A percentile compares a stretch with the other conserved stretches of the same genome.
Evolutionary conservation across 805 yeast species (phyloP).

Genomic region (Hanseniaspora lindneri): DNA sequence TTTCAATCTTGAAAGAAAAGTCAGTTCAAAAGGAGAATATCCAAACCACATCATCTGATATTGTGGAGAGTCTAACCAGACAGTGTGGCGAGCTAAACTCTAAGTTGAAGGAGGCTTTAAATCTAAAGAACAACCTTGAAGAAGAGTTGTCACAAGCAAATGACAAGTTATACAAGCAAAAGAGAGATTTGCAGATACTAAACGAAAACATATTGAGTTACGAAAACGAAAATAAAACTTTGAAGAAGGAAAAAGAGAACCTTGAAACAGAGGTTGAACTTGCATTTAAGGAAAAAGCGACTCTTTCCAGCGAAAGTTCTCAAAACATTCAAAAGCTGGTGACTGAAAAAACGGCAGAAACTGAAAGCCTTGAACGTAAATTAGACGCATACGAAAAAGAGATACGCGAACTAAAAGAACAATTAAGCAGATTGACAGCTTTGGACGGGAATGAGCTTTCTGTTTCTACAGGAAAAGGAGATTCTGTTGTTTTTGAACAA

Average conservation of each 20-base stretch:
- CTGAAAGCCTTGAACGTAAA: background rate
- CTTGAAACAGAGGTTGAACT: background rate
- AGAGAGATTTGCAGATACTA: constrained; percentile 57
- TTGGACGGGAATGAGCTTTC: background rate
- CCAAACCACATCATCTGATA: constrained; percentile 33
- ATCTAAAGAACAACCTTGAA: constrained; percentile 52
- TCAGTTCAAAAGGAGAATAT: constrained; percentile 30
- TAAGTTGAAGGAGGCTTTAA: constrained; percentile 53
- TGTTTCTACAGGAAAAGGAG: background rate
- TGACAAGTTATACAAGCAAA: constrained; percentile 62
- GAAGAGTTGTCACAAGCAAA: constrained; percentile 75
- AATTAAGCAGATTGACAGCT: constrained; percentile 26
- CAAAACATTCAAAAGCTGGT: background rate
- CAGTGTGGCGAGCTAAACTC: constrained; percentile 62
- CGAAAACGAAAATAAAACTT: constrained; percentile 22
- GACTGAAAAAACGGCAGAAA: background rate
- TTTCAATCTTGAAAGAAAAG: constrained; percentile 31
- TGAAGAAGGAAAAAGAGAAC: background rate
- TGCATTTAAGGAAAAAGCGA: background rate
- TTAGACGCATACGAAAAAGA: background rate
- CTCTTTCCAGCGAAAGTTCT: background rate
- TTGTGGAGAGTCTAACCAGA: constrained; percentile 41
- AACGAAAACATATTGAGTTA: constrained; percentile 58
- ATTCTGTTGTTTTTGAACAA: constrained; percentile 6
- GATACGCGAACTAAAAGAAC: background rate